phyloP scores from a whole-genome alignment of 306 rosid species.

The Pterocarpus macrocarpus region DNA sequence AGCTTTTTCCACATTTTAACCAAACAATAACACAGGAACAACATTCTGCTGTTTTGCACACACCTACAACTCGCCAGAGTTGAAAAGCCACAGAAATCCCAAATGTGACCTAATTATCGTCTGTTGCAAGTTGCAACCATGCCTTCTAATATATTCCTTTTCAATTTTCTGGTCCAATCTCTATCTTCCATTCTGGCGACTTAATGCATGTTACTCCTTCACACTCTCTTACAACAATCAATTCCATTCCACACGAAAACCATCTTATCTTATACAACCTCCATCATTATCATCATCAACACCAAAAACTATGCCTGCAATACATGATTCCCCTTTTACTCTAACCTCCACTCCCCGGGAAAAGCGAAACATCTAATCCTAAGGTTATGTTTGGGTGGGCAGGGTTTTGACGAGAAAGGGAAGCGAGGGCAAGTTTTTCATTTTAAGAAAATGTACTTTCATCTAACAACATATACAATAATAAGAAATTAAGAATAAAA shows the following conservation, averaged over 20 bases:
- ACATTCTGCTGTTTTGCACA: background rate
- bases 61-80: background rate
- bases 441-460: no score
- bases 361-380: background rate
- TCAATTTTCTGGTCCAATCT: background rate
- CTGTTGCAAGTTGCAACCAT: background rate
- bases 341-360: no score
- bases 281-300: background rate
- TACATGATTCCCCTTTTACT: no score
- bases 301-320: no score
- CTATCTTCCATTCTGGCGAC: background rate
- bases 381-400: no score
- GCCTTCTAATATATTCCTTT: background rate
- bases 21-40: background rate
- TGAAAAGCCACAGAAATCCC: background rate
- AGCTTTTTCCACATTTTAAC: background rate
- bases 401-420: no score
- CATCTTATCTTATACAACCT: background rate
- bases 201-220: background rate
- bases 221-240: background rate
- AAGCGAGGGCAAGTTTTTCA: no score
- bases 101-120: conserved; percentile 4
- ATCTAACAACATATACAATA: no score
- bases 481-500: no score
- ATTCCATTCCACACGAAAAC: background rate